Evolutionary conservation across 2,329 filamentous ascomycete genomes (phyloP).

Genomic region (Knoxdaviesia capensis): DNA sequence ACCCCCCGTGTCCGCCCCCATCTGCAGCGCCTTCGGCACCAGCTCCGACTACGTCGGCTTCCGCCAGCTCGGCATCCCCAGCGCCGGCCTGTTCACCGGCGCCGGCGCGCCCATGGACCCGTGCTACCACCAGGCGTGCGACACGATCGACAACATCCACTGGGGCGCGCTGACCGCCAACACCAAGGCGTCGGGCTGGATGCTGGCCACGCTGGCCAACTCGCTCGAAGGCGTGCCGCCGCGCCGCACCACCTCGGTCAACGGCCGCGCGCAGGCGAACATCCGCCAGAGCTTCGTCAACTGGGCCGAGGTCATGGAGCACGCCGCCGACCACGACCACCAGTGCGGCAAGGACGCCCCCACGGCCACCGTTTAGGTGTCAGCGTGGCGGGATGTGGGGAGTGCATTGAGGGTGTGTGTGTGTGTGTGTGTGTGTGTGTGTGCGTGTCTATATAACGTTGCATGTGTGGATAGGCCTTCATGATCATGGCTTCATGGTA

Average conservation of each 20-base stretch:
- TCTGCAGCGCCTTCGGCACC: slow-evolving; percentile 13
- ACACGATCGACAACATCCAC: slow-evolving; percentile 17
- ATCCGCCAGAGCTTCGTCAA: slow-evolving; percentile 9
- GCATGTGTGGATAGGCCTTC: too few relatives aligned
- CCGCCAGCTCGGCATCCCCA: slow-evolving; percentile 17
- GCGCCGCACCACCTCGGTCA: slow-evolving; percentile 10
- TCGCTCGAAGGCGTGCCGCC: slow-evolving; percentile 15
- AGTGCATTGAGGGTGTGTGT: too few relatives aligned
- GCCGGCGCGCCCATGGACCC: slow-evolving; percentile 14
- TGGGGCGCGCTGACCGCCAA: slow-evolving; percentile 14
- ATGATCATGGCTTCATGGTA: too few relatives aligned
- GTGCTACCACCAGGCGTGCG: slow-evolving; percentile 16
- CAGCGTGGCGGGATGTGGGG: too few relatives aligned
- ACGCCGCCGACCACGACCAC: too few relatives aligned
- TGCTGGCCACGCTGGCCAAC: slow-evolving; percentile 18
- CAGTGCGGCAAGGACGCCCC: too few relatives aligned
- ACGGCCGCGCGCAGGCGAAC: too few relatives aligned
- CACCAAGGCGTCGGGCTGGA: slow-evolving; percentile 25
- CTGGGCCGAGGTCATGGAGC: slow-evolving; percentile 10
- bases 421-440: too few relatives aligned
- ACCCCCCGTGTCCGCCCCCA: too few relatives aligned
- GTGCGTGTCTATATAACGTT: too few relatives aligned
- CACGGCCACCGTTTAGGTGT: too few relatives aligned
- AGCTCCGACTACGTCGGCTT: slow-evolving; percentile 22
- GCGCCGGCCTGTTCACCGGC: slow-evolving; percentile 19